Evolutionary conservation across 208 protist genomes (phyloP).

Genomic region (Sergeia podlipaevii): DNA sequence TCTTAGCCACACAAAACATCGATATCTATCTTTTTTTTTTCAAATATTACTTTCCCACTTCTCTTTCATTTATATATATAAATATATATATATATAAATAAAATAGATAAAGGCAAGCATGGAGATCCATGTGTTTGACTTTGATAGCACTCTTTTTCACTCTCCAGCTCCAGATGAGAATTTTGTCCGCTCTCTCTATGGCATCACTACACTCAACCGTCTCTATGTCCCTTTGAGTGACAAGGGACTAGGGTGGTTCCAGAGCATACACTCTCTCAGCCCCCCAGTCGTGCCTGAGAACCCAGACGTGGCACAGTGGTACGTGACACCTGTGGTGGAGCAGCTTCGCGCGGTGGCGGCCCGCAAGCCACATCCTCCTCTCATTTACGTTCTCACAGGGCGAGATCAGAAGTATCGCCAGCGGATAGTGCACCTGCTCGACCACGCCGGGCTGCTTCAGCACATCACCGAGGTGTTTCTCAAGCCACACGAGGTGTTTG

Average conservation of each 20-base stretch:
- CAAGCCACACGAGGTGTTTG: constrained; percentile 62
- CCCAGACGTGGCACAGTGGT: constrained; percentile 34
- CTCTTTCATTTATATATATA: not conserved
- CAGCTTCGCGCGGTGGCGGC: constrained; percentile 13
- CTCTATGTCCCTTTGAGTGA: constrained; percentile 30
- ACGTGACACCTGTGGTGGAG: constrained; percentile 19
- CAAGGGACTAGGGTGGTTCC: constrained; percentile 77
- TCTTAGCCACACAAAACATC: not conserved
- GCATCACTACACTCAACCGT: constrained; percentile 4
- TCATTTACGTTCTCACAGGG: constrained; percentile 68
- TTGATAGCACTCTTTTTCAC: constrained; percentile 83
- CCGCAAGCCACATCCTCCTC: no score
- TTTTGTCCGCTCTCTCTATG: not conserved
- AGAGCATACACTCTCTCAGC: constrained; percentile 53
- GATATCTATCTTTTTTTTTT: not conserved
- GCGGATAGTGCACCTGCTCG: constrained; percentile 57
- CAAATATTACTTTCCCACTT: not conserved
- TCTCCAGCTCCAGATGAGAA: constrained; percentile 38
- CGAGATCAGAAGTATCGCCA: constrained; percentile 54
- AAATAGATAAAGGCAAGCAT: constrained; percentile 11
- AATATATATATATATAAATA: constrained; percentile 1
- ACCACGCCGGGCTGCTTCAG: constrained; percentile 31
- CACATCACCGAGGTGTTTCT: constrained; percentile 50
- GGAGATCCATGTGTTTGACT: constrained; percentile 83
- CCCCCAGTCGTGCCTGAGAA: constrained; percentile 57